Percentiles rank a stretch among this genome's conserved stretches.
These are phyloP conservation scores for Psilocybe mexicana DNA, from an alignment of 1,284 basidiomycete genomes.

Conservation along the genomic window DNA sequence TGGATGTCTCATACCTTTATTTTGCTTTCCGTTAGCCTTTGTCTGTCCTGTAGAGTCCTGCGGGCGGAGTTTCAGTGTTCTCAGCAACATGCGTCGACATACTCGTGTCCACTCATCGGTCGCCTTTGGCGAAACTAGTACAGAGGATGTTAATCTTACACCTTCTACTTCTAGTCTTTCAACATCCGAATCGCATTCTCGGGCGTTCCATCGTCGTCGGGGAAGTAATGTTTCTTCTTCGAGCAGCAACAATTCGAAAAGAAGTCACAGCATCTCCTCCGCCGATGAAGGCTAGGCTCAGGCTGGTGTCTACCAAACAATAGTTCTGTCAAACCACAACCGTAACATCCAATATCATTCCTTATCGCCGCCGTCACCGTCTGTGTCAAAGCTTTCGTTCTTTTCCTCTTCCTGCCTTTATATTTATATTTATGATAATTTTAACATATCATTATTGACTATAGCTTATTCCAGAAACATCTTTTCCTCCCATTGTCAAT, in stretches of 20 bases:
- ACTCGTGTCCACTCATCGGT: conserved; percentile 66
- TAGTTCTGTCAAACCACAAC: neutral
- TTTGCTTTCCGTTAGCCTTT: conserved; percentile 52
- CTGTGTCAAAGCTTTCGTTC: neutral
- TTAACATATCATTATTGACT: conserved; percentile 7
- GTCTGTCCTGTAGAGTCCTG: conserved; percentile 74
- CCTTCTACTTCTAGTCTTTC: conserved; percentile 17
- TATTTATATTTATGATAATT: neutral
- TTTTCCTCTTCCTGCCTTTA: neutral
- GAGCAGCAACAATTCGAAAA: conserved; percentile 37
- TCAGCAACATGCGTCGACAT: conserved; percentile 86
- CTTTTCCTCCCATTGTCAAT: neutral
- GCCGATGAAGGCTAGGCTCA: conserved; percentile 28
- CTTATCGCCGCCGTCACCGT: neutral
- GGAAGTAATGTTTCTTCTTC: conserved; percentile 41
- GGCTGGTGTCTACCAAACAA: neutral
- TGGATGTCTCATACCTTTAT: neutral
- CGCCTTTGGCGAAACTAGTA: conserved; percentile 36
- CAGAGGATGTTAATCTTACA: conserved; percentile 43
- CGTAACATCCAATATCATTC: neutral
- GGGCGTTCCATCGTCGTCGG: conserved; percentile 29
- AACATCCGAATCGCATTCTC: conserved; percentile 1
- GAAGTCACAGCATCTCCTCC: conserved; percentile 38
- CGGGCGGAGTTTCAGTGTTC: conserved; percentile 79
- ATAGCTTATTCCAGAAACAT: neutral